Evolutionary conservation across 2,329 filamentous ascomycete genomes (phyloP).

Genomic region (Ambrosiella beaveri): DNA sequence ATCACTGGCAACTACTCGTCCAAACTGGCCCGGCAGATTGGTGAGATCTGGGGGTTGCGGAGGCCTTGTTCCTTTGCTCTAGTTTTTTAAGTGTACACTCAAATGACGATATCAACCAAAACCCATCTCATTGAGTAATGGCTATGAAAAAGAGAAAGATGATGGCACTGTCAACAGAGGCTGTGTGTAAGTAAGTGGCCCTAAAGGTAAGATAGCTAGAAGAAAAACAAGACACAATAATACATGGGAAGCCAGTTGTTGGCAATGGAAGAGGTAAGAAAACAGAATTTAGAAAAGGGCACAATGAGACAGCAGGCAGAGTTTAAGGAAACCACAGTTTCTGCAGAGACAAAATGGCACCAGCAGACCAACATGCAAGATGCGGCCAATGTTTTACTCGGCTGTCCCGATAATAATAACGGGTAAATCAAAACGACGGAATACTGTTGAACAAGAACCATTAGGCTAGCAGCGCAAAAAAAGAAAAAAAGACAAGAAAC

Average conservation of each 20-base stretch:
- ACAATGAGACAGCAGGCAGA: not conserved
- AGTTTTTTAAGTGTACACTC: conserved; percentile 11
- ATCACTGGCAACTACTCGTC: conserved; percentile 13
- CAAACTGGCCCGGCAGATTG: conserved; percentile 1
- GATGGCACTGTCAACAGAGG: not conserved
- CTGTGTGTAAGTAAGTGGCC: not conserved
- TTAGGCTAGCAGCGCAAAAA: not conserved
- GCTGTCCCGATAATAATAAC: not conserved
- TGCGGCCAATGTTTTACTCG: not conserved
- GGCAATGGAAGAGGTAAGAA: not conserved
- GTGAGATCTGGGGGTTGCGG: conserved; percentile 5
- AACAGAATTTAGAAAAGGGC: not conserved
- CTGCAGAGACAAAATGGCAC: not conserved
- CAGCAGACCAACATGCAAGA: not conserved
- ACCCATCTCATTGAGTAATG: conserved; percentile 7
- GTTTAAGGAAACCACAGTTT: not conserved
- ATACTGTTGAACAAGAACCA: not conserved
- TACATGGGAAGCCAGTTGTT: not conserved
- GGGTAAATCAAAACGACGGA: not conserved
- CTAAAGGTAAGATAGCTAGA: not conserved
- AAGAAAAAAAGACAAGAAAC: not conserved
- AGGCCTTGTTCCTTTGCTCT: conserved; percentile 10
- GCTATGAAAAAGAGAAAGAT: not conserved
- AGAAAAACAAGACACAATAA: not conserved
- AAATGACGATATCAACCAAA: conserved; percentile 8